Percentiles rank a stretch among this genome's conserved stretches.
Conservation (phyloP, 495 filamentous ascomycete genomes). For the Aspergillus egyptiacus region DNA sequence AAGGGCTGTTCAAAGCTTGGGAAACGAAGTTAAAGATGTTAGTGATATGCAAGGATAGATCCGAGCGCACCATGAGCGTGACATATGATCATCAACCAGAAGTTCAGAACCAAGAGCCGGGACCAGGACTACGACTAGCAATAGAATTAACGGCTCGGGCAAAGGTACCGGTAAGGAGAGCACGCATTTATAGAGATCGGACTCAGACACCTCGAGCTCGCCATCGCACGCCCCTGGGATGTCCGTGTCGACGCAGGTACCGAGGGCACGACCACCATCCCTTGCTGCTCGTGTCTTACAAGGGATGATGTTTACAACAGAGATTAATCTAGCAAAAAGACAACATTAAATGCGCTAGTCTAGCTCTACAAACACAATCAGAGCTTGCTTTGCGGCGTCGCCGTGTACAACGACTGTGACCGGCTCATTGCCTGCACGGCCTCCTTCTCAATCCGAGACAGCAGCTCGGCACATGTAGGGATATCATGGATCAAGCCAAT, state of each 20-base stretch:
- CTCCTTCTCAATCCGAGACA: conserved; percentile 57
- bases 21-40: neutral
- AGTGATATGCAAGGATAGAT: neutral
- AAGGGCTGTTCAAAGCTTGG: neutral
- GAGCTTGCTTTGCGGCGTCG: conserved; percentile 36
- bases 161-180: neutral
- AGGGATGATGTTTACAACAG: neutral
- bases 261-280: conserved; percentile 1
- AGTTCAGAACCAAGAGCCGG: too few species aligned
- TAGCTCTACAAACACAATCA: conserved; percentile 16
- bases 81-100: too few species aligned
- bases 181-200: neutral
- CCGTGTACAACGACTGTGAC: conserved; percentile 33
- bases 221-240: neutral
- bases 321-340: neutral
- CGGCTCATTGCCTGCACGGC: conserved; percentile 48
- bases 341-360: neutral
- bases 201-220: neutral
- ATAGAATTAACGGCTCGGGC: too few species aligned
- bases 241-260: neutral
- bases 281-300: neutral
- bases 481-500: conserved; percentile 67
- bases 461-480: conserved; percentile 54
- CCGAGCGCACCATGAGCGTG: neutral
- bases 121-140: too few species aligned